Evolutionary conservation across 352 stramenopile genomes (phyloP), one percentile per base, ranked within the genome.

Genomic region (Globisporangium solare): DNA sequence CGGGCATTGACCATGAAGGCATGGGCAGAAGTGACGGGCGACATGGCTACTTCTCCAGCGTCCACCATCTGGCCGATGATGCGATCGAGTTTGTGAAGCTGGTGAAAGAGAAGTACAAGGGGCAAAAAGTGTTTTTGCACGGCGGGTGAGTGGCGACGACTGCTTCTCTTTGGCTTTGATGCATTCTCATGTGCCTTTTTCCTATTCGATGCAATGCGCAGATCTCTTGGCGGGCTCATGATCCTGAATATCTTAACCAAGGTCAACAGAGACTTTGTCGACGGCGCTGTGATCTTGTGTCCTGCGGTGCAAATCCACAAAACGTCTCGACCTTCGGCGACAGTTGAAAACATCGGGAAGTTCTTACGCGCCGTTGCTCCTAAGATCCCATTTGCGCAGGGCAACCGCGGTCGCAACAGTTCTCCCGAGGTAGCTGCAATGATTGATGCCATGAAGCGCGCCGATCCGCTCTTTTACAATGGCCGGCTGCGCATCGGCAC

Each of bases 1-100:
- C 79, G 0, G 73, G 73, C 1, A 56, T 90, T 35, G 83, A 93
- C 48, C 74, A 84, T 47, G 80, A 89, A 63, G 83, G 83, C 31
- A 89, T 89, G 75, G 83, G 83, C 3, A 73, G 83, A 46, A 91
- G 76, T 60, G 80, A 86, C 54, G 83, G 83, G 1, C 70, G 80
- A 56, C 83, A 93, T 52, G 83, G 83, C 3, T 91, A 87, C 61
- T 88, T 93, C 56, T 70, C 71, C 20, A 86, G 73, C 56, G 63
- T 89, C 7, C 52, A 80, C 14, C 51, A 70, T 41, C 64, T 93
- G n/a, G 64, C 79, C 17, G 73, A 88, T 32, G 83, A 93, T 32
- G 79, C 74, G n/a, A 79, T 89, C 20, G 73, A 62, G 20, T 82
- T 89, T 31, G 57, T 93, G 20, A 56, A 74, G 4, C 56, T 83